Conservation (phyloP, 495 filamentous ascomycete species). For the Hypoxylon perforatum region DNA sequence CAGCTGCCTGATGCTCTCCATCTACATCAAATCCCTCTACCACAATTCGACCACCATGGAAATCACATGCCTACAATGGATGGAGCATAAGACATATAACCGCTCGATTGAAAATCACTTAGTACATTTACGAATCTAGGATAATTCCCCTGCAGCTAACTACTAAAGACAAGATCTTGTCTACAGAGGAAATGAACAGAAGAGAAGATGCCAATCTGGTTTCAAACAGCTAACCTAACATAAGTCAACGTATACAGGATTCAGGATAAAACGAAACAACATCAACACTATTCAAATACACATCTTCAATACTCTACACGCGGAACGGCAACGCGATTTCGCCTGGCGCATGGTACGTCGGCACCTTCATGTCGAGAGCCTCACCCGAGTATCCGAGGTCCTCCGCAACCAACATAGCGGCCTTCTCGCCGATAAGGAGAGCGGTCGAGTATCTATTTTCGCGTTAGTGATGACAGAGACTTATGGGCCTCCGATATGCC, state of each 20-base stretch:
- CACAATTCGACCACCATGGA: too few relatives aligned
- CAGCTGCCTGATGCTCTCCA: too few relatives aligned
- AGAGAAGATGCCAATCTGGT: conserved; percentile 22
- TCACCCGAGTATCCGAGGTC: conserved; percentile 80
- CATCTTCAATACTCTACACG: conserved; percentile 20
- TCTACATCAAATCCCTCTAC: too few relatives aligned
- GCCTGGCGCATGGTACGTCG: conserved; percentile 68
- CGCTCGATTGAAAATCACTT: too few relatives aligned
- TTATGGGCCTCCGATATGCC: conserved; percentile 1
- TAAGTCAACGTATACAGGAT: conserved; percentile 10
- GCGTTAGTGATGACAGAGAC: background rate
- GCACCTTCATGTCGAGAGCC: conserved; percentile 81
- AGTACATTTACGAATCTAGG: too few relatives aligned
- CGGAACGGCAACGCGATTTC: conserved; percentile 53
- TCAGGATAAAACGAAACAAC: conserved; percentile 7
- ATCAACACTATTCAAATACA: background rate
- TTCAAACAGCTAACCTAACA: conserved; percentile 6
- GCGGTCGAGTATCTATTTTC: conserved; percentile 69
- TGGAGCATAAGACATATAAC: too few relatives aligned
- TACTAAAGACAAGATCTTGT: too few relatives aligned
- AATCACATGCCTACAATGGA: too few relatives aligned
- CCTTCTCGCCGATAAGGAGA: conserved; percentile 86
- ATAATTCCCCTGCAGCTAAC: too few relatives aligned
- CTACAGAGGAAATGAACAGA: conserved; percentile 4
- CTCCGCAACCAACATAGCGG: conserved; percentile 75